A percentile compares a stretch with the other conserved stretches of the same genome.
Conservation (phyloP, 768 basidiomycete genomes). For the Leccinum barrowsii region DNA sequence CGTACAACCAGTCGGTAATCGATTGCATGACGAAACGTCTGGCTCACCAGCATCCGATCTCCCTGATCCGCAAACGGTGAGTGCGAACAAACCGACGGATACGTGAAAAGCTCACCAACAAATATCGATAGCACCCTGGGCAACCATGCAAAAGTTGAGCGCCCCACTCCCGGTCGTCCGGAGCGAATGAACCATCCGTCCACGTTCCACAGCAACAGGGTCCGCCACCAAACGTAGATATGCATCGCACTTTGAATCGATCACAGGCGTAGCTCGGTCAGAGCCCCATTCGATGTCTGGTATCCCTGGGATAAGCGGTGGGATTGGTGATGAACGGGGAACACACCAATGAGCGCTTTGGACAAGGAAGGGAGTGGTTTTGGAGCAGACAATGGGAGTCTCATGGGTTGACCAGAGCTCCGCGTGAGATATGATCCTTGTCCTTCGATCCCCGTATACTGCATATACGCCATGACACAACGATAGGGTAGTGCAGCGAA, state of each 20-base stretch:
- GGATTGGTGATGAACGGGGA: background rate
- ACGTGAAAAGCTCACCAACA: constrained; percentile 59
- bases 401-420: constrained; percentile 39
- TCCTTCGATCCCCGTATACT: constrained; percentile 77
- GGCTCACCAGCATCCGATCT: constrained; percentile 69
- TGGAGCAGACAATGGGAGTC: constrained; percentile 61
- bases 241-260: constrained; percentile 59
- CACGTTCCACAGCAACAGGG: constrained; percentile 49
- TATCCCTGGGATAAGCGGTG: background rate
- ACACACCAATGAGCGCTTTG: constrained; percentile 65
- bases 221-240: constrained; percentile 76
- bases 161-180: constrained; percentile 82
- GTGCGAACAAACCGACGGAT: background rate
- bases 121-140: constrained; percentile 82
- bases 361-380: constrained; percentile 66
- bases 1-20: background rate
- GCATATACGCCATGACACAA: background rate
- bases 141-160: constrained; percentile 79
- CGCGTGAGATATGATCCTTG: constrained; percentile 74
- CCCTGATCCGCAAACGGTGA: constrained; percentile 42
- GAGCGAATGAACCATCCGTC: constrained; percentile 81
- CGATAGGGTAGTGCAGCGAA: background rate
- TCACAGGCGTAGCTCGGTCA: constrained; percentile 55
- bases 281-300: constrained; percentile 87
- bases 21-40: background rate